phyloP scores from a whole-genome alignment of 352 stramenopile genomes.

The Phytophthora agathidicida region DNA sequence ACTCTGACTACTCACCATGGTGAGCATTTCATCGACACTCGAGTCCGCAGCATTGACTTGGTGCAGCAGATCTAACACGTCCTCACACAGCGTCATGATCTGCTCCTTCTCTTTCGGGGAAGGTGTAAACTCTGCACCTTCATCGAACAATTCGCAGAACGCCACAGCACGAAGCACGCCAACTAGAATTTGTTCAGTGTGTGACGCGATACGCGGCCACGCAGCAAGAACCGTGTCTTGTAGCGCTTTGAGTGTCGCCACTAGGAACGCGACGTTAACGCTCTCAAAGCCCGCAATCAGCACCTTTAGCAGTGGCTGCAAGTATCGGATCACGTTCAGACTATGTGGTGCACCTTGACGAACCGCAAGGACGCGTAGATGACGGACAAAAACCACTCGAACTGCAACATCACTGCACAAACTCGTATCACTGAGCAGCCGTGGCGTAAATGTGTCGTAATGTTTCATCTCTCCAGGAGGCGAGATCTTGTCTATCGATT shows the following conservation, averaged over 20 bases:
- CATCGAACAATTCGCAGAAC: slow-evolving; percentile 70
- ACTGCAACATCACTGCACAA: slow-evolving; percentile 62
- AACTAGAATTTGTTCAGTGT: slow-evolving; percentile 72
- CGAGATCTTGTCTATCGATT: slow-evolving; percentile 70
- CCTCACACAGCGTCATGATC: slow-evolving; percentile 40
- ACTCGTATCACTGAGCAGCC: slow-evolving; percentile 70
- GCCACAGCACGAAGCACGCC: slow-evolving; percentile 71
- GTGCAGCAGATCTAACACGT: slow-evolving; percentile 43
- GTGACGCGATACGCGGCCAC: slow-evolving; percentile 74
- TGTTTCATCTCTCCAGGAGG: slow-evolving; percentile 51
- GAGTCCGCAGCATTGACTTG: slow-evolving; percentile 26
- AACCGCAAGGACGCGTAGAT: slow-evolving; percentile 50
- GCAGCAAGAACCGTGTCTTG: slow-evolving; percentile 54
- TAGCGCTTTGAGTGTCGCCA: slow-evolving; percentile 68
- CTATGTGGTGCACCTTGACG: slow-evolving; percentile 71
- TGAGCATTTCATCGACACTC: slow-evolving; percentile 33
- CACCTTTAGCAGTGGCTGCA: slow-evolving; percentile 84
- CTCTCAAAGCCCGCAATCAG: slow-evolving; percentile 71
- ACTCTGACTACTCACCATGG: slow-evolving; percentile 23
- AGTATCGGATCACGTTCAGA: slow-evolving; percentile 71
- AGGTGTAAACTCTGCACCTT: slow-evolving; percentile 33
- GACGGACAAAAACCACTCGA: slow-evolving; percentile 60
- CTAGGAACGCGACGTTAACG: slow-evolving; percentile 51
- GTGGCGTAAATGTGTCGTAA: slow-evolving; percentile 75
- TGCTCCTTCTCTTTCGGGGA: slow-evolving; percentile 30